Evolutionary conservation across 2,329 filamentous ascomycete species (phyloP).

Genomic region (Apiospora marii): DNA sequence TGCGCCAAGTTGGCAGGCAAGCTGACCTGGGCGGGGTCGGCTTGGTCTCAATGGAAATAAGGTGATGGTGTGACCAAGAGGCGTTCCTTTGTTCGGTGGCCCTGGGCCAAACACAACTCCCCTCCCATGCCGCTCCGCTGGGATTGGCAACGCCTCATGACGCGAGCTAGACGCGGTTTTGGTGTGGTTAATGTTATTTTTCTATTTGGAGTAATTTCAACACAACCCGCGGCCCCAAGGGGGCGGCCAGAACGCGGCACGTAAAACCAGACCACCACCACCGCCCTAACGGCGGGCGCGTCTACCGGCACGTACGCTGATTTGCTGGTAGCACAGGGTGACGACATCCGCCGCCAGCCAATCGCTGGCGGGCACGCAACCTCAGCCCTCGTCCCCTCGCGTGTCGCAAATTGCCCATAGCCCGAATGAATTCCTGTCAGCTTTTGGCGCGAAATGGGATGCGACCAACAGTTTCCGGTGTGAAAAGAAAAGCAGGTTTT

Average conservation of each 20-base stretch:
- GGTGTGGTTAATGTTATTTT: conserved; percentile 14
- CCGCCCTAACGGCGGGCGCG: conserved; percentile 7
- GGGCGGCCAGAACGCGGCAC: conserved; percentile 13
- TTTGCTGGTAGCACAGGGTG: conserved; percentile 22
- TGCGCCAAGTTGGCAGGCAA: neutral
- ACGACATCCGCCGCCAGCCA: conserved; percentile 21
- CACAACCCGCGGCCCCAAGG: neutral
- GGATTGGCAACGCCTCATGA: conserved; percentile 20
- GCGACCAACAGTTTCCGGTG: neutral
- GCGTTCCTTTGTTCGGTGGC: conserved; percentile 14
- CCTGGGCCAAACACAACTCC: neutral
- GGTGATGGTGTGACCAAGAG: conserved; percentile 6
- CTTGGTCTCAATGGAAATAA: conserved; percentile 4
- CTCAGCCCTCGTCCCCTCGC: conserved; percentile 13
- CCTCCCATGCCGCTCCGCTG: conserved; percentile 10
- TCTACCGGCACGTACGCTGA: conserved; percentile 19
- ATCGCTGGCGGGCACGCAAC: neutral
- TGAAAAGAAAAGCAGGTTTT: neutral
- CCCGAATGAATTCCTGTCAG: conserved; percentile 7
- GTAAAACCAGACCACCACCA: neutral
- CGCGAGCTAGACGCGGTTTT: conserved; percentile 15
- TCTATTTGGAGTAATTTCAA: conserved; percentile 21
- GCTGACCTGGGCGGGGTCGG: neutral
- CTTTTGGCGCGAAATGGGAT: neutral
- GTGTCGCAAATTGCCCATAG: conserved; percentile 12